A percentile compares a stretch with the other conserved stretches of the same genome.
Conservation (phyloP, 1,284 basidiomycete genomes). For the Puccinia triticina region DNA sequence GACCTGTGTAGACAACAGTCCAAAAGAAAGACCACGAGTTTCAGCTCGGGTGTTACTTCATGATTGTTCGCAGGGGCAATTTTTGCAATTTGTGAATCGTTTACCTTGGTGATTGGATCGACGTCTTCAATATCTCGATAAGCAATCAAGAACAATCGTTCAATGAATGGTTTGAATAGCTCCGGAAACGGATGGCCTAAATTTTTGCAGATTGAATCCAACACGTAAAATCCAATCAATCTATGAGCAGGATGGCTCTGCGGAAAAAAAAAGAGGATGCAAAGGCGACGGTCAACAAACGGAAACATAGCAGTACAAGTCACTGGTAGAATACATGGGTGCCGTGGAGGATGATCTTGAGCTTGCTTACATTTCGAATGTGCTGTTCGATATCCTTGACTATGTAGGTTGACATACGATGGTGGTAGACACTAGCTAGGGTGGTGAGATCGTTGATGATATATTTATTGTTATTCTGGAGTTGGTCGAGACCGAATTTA, state of each 20-base stretch:
- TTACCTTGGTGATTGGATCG: constrained; percentile 50
- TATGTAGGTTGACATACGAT: constrained; percentile 50
- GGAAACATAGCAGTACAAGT: not conserved
- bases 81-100: not conserved
- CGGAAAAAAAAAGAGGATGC: not conserved
- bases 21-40: not conserved
- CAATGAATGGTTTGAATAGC: constrained; percentile 50
- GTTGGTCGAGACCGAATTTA: constrained; percentile 49
- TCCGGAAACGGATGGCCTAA: constrained; percentile 51
- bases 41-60: not conserved
- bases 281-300: not conserved
- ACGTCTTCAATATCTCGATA: constrained; percentile 51
- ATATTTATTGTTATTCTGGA: constrained; percentile 50
- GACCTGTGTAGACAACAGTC: constrained; percentile 2
- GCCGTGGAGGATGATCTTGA: not conserved
- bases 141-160: constrained; percentile 49
- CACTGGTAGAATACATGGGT: not conserved
- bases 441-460: constrained; percentile 52
- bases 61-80: too few species aligned
- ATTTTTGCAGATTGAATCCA: constrained; percentile 52
- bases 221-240: constrained; percentile 50
- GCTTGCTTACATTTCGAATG: constrained; percentile 41
- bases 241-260: constrained; percentile 51
- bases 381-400: constrained; percentile 51
- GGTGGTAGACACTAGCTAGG: constrained; percentile 50